These are phyloP conservation scores for Anthoceros angustus DNA, from an alignment of 225 moss, liverwort and hornwort genomes.

Conservation along the genomic window DNA sequence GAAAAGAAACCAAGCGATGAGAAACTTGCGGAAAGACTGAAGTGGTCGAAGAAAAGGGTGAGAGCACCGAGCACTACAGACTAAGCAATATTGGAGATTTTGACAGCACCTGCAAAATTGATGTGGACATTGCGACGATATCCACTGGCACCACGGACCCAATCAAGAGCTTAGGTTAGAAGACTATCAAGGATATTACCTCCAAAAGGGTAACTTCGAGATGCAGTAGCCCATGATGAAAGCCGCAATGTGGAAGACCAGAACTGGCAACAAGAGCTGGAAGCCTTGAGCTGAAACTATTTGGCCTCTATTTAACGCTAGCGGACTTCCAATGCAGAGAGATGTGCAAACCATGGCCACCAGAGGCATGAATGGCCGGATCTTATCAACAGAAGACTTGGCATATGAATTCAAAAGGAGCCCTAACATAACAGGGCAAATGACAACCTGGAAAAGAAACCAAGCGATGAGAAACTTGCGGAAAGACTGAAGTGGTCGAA, in stretches of 20 bases:
- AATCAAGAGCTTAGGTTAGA: conserved; percentile 30
- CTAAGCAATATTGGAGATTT: neutral
- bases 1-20: conserved; percentile 6
- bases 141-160: conserved; percentile 89
- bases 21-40: neutral
- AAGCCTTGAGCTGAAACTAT: conserved; percentile 64
- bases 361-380: conserved; percentile 63
- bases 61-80: neutral
- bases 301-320: conserved; percentile 62
- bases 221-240: conserved; percentile 78
- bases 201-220: conserved; percentile 59
- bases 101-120: conserved; percentile 64
- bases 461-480: neutral
- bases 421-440: conserved; percentile 73
- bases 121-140: conserved; percentile 71
- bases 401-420: conserved; percentile 76
- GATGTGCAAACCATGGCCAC: conserved; percentile 95
- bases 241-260: conserved; percentile 67
- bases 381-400: conserved; percentile 57
- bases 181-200: conserved; percentile 11
- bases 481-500: neutral
- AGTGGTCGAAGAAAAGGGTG: neutral
- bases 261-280: conserved; percentile 56
- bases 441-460: conserved; percentile 59
- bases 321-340: conserved; percentile 85